A percentile compares a stretch with the other conserved stretches of the same genome.
Conservation (phyloP, 306 rosid genomes). For the Dryas alaskensis region DNA sequence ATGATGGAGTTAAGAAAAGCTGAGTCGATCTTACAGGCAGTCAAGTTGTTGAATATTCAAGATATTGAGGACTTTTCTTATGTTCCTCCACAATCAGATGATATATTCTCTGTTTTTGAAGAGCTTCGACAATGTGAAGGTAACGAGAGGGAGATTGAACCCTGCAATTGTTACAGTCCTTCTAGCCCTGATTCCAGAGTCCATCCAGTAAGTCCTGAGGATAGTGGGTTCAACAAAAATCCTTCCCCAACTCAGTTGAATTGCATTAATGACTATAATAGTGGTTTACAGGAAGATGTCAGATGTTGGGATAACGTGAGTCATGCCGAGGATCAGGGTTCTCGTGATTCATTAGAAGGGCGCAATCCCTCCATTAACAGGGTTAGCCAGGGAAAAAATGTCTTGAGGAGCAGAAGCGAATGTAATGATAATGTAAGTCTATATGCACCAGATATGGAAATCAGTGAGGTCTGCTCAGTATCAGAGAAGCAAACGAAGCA, state of each 20-base stretch:
- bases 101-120: conserved; percentile 29
- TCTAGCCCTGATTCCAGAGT: conserved; percentile 16
- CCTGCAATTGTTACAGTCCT: conserved; percentile 5
- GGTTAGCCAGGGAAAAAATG: conserved; percentile 13
- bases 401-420: conserved; percentile 8
- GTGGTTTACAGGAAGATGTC: conserved; percentile 2
- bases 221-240: conserved; percentile 11
- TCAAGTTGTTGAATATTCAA: conserved; percentile 34
- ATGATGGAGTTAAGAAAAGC: conserved; percentile 35
- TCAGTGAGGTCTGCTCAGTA: conserved; percentile 12
- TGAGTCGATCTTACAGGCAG: conserved; percentile 37
- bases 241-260: background rate
- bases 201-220: conserved; percentile 13
- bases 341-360: conserved; percentile 15
- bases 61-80: conserved; percentile 30
- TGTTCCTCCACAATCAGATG: conserved; percentile 32
- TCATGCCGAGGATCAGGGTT: conserved; percentile 18
- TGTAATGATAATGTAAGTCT: conserved; percentile 8
- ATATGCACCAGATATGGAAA: conserved; percentile 15
- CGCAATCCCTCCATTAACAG: conserved; percentile 1
- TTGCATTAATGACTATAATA: conserved; percentile 9
- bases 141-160: conserved; percentile 24
- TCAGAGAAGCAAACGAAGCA: conserved; percentile 16
- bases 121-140: conserved; percentile 28
- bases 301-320: background rate